Evolutionary conservation across 495 filamentous ascomycete species (phyloP).

Genomic region (Neurospora africana): DNA sequence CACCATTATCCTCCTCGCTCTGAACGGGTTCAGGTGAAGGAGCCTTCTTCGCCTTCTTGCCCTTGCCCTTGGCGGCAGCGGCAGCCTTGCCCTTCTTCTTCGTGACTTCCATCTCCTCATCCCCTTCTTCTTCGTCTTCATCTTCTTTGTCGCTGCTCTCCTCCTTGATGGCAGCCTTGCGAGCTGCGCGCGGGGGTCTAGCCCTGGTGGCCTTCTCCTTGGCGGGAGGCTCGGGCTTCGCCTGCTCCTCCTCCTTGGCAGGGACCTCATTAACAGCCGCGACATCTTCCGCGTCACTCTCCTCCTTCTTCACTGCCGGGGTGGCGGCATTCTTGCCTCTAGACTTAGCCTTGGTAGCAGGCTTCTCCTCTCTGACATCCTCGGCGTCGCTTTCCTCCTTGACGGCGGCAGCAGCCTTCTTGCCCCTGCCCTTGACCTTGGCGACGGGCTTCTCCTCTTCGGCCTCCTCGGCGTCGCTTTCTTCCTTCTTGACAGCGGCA

Average conservation of each 20-base stretch:
- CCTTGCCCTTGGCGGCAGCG: slow-evolving; percentile 1
- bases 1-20: slow-evolving; percentile 9
- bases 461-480: slow-evolving; percentile 1
- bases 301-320: slow-evolving; percentile 14
- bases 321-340: slow-evolving; percentile 19
- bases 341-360: slow-evolving; percentile 22
- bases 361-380: slow-evolving; percentile 21
- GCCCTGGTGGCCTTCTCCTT: slow-evolving; percentile 19
- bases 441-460: slow-evolving; percentile 14
- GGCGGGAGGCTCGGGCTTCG: slow-evolving; percentile 17
- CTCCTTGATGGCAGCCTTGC: slow-evolving; percentile 15
- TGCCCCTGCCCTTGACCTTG: slow-evolving; percentile 8
- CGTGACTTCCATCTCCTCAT: background rate
- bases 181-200: slow-evolving; percentile 6
- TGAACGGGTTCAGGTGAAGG: slow-evolving; percentile 9
- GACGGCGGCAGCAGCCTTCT: slow-evolving; percentile 7
- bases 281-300: slow-evolving; percentile 21
- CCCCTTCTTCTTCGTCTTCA: slow-evolving; percentile 9
- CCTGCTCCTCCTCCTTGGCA: slow-evolving; percentile 12
- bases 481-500: slow-evolving; percentile 5
- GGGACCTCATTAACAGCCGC: slow-evolving; percentile 2
- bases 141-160: slow-evolving; percentile 17
- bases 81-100: background rate
- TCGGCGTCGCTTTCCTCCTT: slow-evolving; percentile 11
- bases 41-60: slow-evolving; percentile 10